Evolutionary conservation across 2,329 filamentous ascomycete species (phyloP).

Genomic region (Trichophyton mentagrophytes): DNA sequence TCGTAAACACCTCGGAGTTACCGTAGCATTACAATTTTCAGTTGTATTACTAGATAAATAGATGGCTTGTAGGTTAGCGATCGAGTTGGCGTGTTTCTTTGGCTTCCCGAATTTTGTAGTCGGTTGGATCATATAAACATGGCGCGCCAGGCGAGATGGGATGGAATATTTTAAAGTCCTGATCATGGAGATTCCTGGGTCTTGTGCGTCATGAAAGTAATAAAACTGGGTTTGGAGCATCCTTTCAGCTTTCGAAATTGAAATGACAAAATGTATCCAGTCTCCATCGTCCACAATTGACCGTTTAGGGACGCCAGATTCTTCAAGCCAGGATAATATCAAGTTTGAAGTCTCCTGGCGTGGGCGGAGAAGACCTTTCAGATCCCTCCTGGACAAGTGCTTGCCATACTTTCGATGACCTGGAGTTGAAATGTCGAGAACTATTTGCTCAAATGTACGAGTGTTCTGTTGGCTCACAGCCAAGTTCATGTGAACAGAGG

Average conservation of each 20-base stretch:
- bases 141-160: slow-evolving; percentile 40
- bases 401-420: slow-evolving; percentile 46
- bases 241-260: slow-evolving; percentile 9
- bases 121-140: slow-evolving; percentile 52
- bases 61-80: slow-evolving; percentile 14
- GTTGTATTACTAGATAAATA: slow-evolving; percentile 11
- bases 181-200: slow-evolving; percentile 42
- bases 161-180: slow-evolving; percentile 50
- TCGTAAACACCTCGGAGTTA: slow-evolving; percentile 40
- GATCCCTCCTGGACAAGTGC: slow-evolving; percentile 49
- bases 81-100: slow-evolving; percentile 29
- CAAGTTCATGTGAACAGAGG: slow-evolving; percentile 37
- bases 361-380: slow-evolving; percentile 44
- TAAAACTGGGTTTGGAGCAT: slow-evolving; percentile 9
- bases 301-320: slow-evolving; percentile 35
- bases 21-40: slow-evolving; percentile 25
- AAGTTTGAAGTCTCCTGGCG: slow-evolving; percentile 35
- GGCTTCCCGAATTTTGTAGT: slow-evolving; percentile 50
- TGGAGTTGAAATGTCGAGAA: slow-evolving; percentile 51
- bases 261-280: slow-evolving; percentile 45
- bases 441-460: slow-evolving; percentile 43
- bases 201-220: slow-evolving; percentile 30
- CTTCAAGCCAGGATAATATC: slow-evolving; percentile 44
- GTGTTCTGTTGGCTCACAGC: slow-evolving; percentile 39
- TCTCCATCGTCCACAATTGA: slow-evolving; percentile 42